These are phyloP conservation scores for Fragaria ananassa DNA, from an alignment of 306 rosid genomes.

Conservation along the genomic window DNA sequence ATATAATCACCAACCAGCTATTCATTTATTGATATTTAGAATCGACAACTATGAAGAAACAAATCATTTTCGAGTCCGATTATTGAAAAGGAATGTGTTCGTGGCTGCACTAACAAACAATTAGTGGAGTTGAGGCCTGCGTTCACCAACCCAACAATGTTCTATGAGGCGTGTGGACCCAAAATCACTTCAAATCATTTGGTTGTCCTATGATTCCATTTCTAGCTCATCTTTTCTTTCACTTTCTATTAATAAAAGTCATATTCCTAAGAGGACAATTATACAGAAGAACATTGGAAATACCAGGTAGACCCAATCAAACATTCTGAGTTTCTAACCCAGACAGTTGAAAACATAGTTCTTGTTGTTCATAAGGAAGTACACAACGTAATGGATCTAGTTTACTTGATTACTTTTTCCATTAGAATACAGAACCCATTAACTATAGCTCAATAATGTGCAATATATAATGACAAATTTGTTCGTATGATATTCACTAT, in stretches of 20 bases:
- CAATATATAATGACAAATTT: neutral
- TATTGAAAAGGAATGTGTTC: neutral
- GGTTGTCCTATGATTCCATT: slow-evolving; percentile 5
- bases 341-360: neutral
- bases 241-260: neutral
- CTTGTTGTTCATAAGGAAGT: neutral
- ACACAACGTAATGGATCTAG: neutral
- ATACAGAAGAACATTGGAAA: neutral
- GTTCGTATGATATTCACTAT: neutral
- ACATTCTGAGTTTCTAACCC: neutral
- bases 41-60: neutral
- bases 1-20: no score
- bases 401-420: neutral
- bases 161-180: neutral
- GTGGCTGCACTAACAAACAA: neutral
- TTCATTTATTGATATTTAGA: no score
- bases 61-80: neutral
- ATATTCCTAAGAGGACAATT: neutral
- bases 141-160: neutral
- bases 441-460: neutral
- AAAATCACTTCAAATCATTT: neutral
- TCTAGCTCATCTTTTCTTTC: neutral
- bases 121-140: neutral
- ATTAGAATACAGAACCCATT: neutral
- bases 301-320: neutral